Percentiles rank a stretch among this genome's conserved stretches.
Conservation (phyloP, 371 early-diverging fungal species). For the Mortierella sp. region DNA sequence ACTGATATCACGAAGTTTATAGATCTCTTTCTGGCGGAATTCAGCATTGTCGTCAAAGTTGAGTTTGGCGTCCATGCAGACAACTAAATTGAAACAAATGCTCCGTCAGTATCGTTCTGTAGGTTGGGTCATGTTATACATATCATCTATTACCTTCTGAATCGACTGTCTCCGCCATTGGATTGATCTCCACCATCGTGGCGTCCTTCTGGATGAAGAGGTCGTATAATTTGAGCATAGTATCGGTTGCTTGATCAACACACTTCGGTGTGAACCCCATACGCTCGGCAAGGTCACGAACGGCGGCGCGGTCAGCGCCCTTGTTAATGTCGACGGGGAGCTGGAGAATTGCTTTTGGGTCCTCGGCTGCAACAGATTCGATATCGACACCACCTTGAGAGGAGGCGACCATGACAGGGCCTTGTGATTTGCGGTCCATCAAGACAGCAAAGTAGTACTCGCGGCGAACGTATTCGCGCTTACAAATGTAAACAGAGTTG, state of each 20-base stretch:
- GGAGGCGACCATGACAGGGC: conserved; percentile 96
- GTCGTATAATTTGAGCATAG: conserved; percentile 93
- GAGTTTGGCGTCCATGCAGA: conserved; percentile 95
- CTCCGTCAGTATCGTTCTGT: no score
- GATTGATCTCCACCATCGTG: conserved; percentile 98
- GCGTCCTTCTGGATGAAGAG: conserved; percentile 97
- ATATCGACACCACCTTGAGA: conserved; percentile 98
- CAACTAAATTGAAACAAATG: conserved; percentile 57
- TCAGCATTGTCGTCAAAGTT: conserved; percentile 99
- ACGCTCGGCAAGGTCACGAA: conserved; percentile 78
- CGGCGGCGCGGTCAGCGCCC: conserved; percentile 72
- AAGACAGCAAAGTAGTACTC: conserved; percentile 99
- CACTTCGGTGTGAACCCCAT: conserved; percentile 91
- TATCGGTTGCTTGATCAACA: conserved; percentile 88
- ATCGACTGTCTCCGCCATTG: conserved; percentile 91
- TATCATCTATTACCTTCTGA: conserved; percentile 77
- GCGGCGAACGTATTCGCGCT: conserved; percentile 94
- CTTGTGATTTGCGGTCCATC: conserved; percentile 95
- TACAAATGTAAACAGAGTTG: conserved; percentile 94
- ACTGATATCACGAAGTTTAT: conserved; percentile 88
- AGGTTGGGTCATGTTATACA: no score
- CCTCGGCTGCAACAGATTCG: conserved; percentile 94
- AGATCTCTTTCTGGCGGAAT: conserved; percentile 95
- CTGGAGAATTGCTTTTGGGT: conserved; percentile 94
- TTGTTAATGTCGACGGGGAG: conserved; percentile 83